Base-by-base conservation (phyloP, 768 basidiomycete species). In the Tulasnella sp. region DNA sequence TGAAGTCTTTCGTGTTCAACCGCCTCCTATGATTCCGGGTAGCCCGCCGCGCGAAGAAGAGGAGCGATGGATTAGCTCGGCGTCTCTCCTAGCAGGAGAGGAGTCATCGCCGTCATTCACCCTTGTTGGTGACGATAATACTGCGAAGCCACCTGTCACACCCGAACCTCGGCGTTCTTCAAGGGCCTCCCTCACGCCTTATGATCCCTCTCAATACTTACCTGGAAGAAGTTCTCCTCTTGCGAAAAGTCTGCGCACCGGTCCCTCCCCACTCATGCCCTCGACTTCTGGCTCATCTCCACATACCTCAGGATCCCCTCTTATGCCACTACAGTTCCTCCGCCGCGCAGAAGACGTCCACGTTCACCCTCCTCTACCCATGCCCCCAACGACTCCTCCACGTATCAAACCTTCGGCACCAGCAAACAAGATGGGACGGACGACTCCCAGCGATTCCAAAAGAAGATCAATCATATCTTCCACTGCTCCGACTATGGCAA, bases 51-150 rank as follows among this genome's bases (percentile, higher is more conserved):
- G 74, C 25, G 69, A 72, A 2, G 76, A 75, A 57, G 84, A 85
- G 62, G 85, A 89, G 66, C 85, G 80, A 63, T 92, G 89, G 89
- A 90, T 92, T 58, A 90, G 81, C 64, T 85, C 89, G 22, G 72
- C 83, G 2, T 84, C 82, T 2, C 73, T 92, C 11, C 71, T 83
- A 25, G 83, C 44, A 5, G 55, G 57, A 17, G 11, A 31, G 53
- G 30, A 57, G n/a, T 25, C 60, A 8, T 19, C 15, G 2, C 42
- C 34, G 21, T 43, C 31, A 41, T 43, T 45, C 22, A 38, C 60
- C 10, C 17, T 22, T 12, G 12, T 21, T 22, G 11, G 68, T 74
- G 21, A 79, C 79, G 60, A 65, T 68, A 34, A 66, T 63, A 65
- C 70, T 61, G 0, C 70, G 29, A 69, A 65, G 27, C 70, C 74